Evolutionary conservation across 116 monocot species (phyloP).

Genomic region (Posidonia oceanica): DNA sequence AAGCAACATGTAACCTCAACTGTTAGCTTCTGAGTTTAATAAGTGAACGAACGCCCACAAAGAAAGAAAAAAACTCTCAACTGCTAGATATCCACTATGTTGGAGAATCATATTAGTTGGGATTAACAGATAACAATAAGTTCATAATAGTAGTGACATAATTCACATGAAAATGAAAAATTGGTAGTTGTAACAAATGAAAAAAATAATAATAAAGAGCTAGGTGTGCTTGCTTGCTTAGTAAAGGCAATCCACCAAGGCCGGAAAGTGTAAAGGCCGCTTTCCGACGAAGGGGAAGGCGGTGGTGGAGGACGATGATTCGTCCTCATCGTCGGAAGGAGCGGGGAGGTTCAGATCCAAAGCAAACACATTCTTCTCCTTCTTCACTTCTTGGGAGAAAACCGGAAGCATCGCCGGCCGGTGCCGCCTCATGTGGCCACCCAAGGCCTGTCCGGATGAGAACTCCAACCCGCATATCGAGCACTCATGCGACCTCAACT

Average conservation of each 20-base stretch:
- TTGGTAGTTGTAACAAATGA: too few species aligned
- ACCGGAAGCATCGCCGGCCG: slow-evolving; percentile 9
- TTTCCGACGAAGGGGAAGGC: neutral
- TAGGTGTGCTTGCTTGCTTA: slow-evolving; percentile 6
- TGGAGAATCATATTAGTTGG: too few species aligned
- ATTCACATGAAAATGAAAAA: too few species aligned
- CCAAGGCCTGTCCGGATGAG: slow-evolving; percentile 45
- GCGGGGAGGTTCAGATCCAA: slow-evolving; percentile 90
- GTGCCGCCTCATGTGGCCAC: slow-evolving; percentile 59
- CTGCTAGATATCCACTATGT: too few species aligned
- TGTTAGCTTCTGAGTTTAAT: too few species aligned
- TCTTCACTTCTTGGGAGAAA: slow-evolving; percentile 11
- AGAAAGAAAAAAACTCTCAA: too few species aligned
- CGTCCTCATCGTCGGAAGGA: slow-evolving; percentile 35
- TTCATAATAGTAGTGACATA: too few species aligned
- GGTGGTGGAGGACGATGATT: slow-evolving; percentile 1
- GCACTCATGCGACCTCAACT: slow-evolving; percentile 34
- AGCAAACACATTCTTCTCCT: slow-evolving; percentile 3
- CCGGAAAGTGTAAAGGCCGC: neutral
- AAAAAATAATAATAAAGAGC: too few species aligned
- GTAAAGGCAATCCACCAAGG: slow-evolving; percentile 57
- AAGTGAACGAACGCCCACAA: too few species aligned
- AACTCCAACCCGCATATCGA: slow-evolving; percentile 45
- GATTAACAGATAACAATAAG: too few species aligned
- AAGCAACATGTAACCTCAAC: too few species aligned